Base-by-base conservation (phyloP, 805 yeast species). In the Wickerhamomyces chambardii region DNA sequence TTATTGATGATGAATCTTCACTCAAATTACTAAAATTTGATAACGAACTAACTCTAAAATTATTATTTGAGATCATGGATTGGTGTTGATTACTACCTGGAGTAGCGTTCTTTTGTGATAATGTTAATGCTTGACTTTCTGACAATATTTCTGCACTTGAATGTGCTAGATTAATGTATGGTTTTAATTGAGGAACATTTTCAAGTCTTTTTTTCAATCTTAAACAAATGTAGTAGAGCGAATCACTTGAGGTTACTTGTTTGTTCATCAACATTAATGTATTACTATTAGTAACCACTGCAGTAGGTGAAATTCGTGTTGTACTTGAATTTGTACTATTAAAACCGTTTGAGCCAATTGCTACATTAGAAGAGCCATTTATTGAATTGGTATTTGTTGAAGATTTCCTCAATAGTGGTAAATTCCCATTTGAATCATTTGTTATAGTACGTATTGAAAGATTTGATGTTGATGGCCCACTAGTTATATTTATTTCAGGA, bases 191-290 rank as follows among this genome's bases (percentile, higher is more conserved):
- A 0, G 82, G 75, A 17, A 83, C 68, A 29, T 63, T 58, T 35
- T 70, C 73, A 26, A 86, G 56, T 39, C 80, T 58, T 38, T 59
- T 64, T 48, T 75, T 69, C 36, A 84, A 62, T 21, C 62, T 64
- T 17, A 67, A 55, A 52, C 92, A 77, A 28, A 83, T 70, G 53
- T 78, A 78, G 53, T 74, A 84, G 18, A 85, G 59, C 25, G 89
- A 85, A 40, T 80, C 89, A 34, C 67, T 61, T 16, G 77, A 74
- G 17, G 69, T 61, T 5, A 82, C 82, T 40, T 67, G 70, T 44
- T 68, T 68, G 56, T 83, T 84, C 75, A 84, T 73, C 32, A 73
- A 65, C 55, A 69, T 50, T 29, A 50, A 49, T 11, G 58, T 53
- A 34, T 46, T 51, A 30, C 40, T 48, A 46, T 24, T 39, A 6